phyloP scores from a whole-genome alignment of 495 filamentous ascomycete genomes.

The Evansstolkia leycettana region DNA sequence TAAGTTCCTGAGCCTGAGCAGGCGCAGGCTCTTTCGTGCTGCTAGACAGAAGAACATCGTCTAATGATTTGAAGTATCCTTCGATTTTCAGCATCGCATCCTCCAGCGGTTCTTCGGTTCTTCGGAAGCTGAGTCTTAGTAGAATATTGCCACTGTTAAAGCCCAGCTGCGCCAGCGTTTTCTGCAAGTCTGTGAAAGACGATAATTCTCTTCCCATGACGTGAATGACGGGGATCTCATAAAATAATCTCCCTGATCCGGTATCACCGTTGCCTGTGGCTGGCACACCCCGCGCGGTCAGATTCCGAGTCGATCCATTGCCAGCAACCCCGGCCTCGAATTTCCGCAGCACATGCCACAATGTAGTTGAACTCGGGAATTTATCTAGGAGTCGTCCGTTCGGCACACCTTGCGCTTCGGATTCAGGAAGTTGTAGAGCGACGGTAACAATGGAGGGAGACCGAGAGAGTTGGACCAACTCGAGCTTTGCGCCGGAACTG shows the following conservation, averaged over 20 bases:
- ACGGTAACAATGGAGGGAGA: slow-evolving; percentile 76
- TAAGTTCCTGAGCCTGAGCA: background rate
- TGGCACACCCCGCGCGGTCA: slow-evolving; percentile 68
- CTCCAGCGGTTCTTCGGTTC: slow-evolving; percentile 65
- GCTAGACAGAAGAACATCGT: slow-evolving; percentile 14
- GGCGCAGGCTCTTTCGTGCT: too few species aligned
- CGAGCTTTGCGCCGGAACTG: slow-evolving; percentile 74
- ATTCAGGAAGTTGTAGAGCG: slow-evolving; percentile 65
- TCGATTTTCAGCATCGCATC: slow-evolving; percentile 75
- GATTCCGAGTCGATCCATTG: slow-evolving; percentile 45
- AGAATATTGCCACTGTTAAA: slow-evolving; percentile 71
- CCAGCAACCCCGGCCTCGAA: slow-evolving; percentile 62
- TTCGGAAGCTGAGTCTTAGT: slow-evolving; percentile 62
- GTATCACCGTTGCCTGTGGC: slow-evolving; percentile 34
- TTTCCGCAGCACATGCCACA: slow-evolving; percentile 81
- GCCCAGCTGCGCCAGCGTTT: slow-evolving; percentile 75
- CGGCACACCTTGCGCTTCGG: slow-evolving; percentile 42
- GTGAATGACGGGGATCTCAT: slow-evolving; percentile 74
- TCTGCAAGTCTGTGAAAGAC: slow-evolving; percentile 69
- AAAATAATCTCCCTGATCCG: slow-evolving; percentile 67
- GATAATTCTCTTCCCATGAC: slow-evolving; percentile 68
- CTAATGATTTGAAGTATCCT: slow-evolving; percentile 46
- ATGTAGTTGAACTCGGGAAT: slow-evolving; percentile 66
- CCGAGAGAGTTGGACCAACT: slow-evolving; percentile 73
- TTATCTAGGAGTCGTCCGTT: slow-evolving; percentile 64